These are phyloP conservation scores for Pseudogymnoascus sp. DNA, from an alignment of 2,329 filamentous ascomycete species.

Conservation along the genomic window DNA sequence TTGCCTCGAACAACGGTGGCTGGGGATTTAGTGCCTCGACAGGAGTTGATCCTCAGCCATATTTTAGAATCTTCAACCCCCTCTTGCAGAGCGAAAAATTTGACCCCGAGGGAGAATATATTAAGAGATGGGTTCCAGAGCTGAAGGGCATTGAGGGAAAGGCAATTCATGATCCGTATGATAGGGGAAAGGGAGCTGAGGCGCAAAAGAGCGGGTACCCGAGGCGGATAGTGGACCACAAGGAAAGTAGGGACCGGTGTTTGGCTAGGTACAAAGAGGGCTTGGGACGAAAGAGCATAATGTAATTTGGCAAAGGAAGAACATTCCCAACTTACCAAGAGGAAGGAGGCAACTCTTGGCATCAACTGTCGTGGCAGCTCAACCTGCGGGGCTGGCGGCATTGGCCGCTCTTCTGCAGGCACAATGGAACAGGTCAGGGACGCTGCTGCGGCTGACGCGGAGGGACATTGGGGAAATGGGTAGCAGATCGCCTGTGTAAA, in stretches of 20 bases:
- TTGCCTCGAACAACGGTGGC: constrained; percentile 29
- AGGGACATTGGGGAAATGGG: too few relatives aligned
- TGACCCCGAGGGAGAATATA: constrained; percentile 69
- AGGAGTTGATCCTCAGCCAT: constrained; percentile 79
- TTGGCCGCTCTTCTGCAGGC: too few relatives aligned
- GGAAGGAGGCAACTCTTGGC: too few relatives aligned
- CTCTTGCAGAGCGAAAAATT: constrained; percentile 79
- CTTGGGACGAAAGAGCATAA: constrained; percentile 39
- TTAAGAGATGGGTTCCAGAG: constrained; percentile 75
- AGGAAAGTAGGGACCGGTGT: constrained; percentile 56
- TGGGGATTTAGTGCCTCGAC: constrained; percentile 49
- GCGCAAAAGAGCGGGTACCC: constrained; percentile 67
- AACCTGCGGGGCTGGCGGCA: too few relatives aligned
- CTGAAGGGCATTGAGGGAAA: constrained; percentile 54
- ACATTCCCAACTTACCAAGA: too few relatives aligned
- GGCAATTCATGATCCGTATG: constrained; percentile 76
- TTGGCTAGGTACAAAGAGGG: constrained; percentile 63
- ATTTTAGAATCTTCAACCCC: constrained; percentile 87
- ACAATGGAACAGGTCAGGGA: too few relatives aligned
- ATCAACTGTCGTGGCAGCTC: too few relatives aligned
- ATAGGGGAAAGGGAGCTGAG: constrained; percentile 41
- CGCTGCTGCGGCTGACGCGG: too few relatives aligned
- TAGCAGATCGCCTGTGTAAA: too few relatives aligned
- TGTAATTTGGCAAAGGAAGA: constrained; percentile 14
- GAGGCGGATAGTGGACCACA: constrained; percentile 66